Conservation (phyloP, 768 basidiomycete genomes). For the Leccinum uliginosum region DNA sequence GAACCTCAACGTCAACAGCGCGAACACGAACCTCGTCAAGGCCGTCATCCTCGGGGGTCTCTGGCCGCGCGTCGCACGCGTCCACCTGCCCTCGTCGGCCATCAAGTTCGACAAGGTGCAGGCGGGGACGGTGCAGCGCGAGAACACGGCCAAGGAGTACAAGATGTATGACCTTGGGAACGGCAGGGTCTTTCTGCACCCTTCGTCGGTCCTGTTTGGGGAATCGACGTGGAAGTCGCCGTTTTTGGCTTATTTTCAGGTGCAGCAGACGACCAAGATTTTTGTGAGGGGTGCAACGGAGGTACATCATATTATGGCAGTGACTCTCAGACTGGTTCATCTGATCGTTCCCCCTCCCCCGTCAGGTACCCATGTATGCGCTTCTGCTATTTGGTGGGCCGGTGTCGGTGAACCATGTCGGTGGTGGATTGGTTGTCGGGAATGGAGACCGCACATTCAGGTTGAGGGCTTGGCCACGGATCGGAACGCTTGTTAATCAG, state of each 20-base stretch:
- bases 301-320: conserved; percentile 44
- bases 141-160: conserved; percentile 81
- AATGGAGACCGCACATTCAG: conserved; percentile 51
- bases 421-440: conserved; percentile 67
- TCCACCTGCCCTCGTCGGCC: conserved; percentile 66
- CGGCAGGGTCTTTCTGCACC: conserved; percentile 76
- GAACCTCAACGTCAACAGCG: conserved; percentile 59
- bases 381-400: conserved; percentile 80
- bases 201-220: conserved; percentile 73
- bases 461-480: conserved; percentile 82
- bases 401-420: conserved; percentile 74
- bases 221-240: conserved; percentile 70
- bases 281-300: conserved; percentile 87
- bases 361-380: conserved; percentile 81
- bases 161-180: conserved; percentile 68
- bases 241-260: conserved; percentile 81
- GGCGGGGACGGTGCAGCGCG: conserved; percentile 78
- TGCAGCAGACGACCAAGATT: conserved; percentile 76
- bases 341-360: background rate
- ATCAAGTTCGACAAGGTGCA: conserved; percentile 85
- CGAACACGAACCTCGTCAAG: conserved; percentile 74
- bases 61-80: conserved; percentile 78
- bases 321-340: background rate
- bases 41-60: conserved; percentile 81
- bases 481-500: conserved; percentile 86